phyloP scores from a whole-genome alignment of 2,329 filamentous ascomycete species.

The Lachnellula hyalina region DNA sequence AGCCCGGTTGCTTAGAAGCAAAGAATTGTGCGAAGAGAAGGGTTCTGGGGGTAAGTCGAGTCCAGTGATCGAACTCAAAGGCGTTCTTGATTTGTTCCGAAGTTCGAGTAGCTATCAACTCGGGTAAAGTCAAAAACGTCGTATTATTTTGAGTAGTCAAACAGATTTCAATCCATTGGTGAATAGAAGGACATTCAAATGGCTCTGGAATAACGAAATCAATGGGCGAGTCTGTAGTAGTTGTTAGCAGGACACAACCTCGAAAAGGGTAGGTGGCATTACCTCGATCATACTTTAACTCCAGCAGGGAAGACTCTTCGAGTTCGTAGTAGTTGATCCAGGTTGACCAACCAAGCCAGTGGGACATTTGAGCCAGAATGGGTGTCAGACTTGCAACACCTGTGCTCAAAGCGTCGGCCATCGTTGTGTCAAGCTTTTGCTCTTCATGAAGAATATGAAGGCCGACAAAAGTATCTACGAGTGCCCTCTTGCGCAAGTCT shows the following conservation, averaged over 20 bases:
- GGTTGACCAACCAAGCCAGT: slow-evolving; percentile 71
- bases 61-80: slow-evolving; percentile 22
- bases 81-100: slow-evolving; percentile 11
- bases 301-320: slow-evolving; percentile 49
- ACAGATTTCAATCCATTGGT: slow-evolving; percentile 46
- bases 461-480: slow-evolving; percentile 65
- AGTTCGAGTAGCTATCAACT: slow-evolving; percentile 36
- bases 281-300: slow-evolving; percentile 52
- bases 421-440: slow-evolving; percentile 67
- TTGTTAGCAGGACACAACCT: slow-evolving; percentile 5
- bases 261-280: slow-evolving; percentile 15
- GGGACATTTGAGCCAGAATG: slow-evolving; percentile 71
- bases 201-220: slow-evolving; percentile 38
- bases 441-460: slow-evolving; percentile 89
- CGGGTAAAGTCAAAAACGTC: slow-evolving; percentile 45
- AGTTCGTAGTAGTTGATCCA: slow-evolving; percentile 59
- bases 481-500: slow-evolving; percentile 53
- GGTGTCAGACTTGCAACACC: slow-evolving; percentile 55
- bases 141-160: slow-evolving; percentile 27
- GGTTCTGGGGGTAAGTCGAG: slow-evolving; percentile 54
- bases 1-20: slow-evolving; percentile 46
- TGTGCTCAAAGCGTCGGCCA: slow-evolving; percentile 41
- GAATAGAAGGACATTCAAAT: slow-evolving; percentile 53
- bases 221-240: slow-evolving; percentile 12
- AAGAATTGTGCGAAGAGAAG: slow-evolving; percentile 66